Conservation (phyloP, 2,329 filamentous ascomycete genomes). For the Aspergillus pseudoglaucus region DNA sequence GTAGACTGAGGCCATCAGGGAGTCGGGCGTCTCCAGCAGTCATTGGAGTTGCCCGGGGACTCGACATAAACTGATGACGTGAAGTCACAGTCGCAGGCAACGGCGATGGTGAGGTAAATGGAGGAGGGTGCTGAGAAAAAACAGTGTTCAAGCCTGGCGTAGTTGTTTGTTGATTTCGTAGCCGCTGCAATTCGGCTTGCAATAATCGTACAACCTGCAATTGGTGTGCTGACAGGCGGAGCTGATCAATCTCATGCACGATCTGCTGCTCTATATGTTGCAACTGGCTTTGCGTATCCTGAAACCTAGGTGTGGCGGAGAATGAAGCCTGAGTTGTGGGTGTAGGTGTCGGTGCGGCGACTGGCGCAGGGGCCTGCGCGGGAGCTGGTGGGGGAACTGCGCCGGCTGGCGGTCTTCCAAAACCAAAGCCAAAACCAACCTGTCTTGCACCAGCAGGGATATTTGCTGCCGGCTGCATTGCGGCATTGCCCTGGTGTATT, state of each 20-base stretch:
- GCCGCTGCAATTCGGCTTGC: conserved; percentile 59
- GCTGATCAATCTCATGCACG: conserved; percentile 56
- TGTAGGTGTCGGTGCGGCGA: conserved; percentile 10
- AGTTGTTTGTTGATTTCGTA: conserved; percentile 48
- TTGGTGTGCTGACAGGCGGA: conserved; percentile 62
- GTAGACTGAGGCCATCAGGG: conserved; percentile 46
- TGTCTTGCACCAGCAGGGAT: conserved; percentile 29
- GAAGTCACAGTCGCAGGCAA: conserved; percentile 13
- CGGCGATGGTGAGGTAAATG: conserved; percentile 12
- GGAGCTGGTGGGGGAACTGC: conserved; percentile 6
- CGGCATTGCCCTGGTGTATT: conserved; percentile 46
- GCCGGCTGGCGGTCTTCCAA: conserved; percentile 26
- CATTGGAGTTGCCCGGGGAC: conserved; percentile 26
- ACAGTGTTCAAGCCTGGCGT: conserved; percentile 5
- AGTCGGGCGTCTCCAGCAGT: conserved; percentile 40
- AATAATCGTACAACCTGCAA: conserved; percentile 62
- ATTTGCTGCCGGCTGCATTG: conserved; percentile 29
- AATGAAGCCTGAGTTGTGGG: conserved; percentile 1
- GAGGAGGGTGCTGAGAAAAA: conserved; percentile 5
- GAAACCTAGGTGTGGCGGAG: conserved; percentile 7
- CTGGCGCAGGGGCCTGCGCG: conserved; percentile 3
- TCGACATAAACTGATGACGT: conserved; percentile 25
- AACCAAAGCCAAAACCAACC: conserved; percentile 37
- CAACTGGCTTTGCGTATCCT: conserved; percentile 53
- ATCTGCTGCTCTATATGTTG: conserved; percentile 63